Evolutionary conservation across 2,329 filamentous ascomycete species (phyloP), one percentile per base, ranked within the genome.

Genomic region (Dissoconium aciculare): DNA sequence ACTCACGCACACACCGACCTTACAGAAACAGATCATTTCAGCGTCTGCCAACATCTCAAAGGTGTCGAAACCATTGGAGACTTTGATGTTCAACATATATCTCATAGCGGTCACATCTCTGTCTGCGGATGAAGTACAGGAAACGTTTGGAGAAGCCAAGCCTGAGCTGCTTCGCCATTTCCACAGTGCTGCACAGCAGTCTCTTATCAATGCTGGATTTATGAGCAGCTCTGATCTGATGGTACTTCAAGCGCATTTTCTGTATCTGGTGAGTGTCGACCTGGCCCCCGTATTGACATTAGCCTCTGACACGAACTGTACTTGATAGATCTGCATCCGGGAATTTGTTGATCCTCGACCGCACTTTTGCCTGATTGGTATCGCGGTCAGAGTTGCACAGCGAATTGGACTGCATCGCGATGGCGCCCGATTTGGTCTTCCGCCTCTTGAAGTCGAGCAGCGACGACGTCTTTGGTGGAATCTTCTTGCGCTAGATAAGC

Each of bases 1-100:
- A 49, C 43, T 73, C 26, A 71, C 81, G 15, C 79, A 85, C 46
- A 66, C 75, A 2, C 78, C 78, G 0, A 72, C 73, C 0, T 52
- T 82, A 4, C 72, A 82, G 44, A 65, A 67, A 2, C 65, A 67
- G 23, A 57, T 84, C 5, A 63, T 76, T 25, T 68, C 77, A 35
- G 73, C 74, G 2, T 67, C 66, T 1, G 63, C 60, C n/a, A 63
- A 69, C 36, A 53, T 73, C n/a, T 53, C 57, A 11, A 62, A 59
- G 24, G 53, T 81, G 3, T 63, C 65, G 0, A 60, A 66, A 23
- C 67, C 67, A 8, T 16, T 37, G 3, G 32, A 39, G 15, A 36
- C 38, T 19, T 30, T 41, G 10, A 36, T 41, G 33, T 39, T 41
- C 25, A 30, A 28, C 24, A 37, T 39, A 2, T 41, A 41, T 24